A percentile compares a stretch with the other conserved stretches of the same genome.
These are phyloP conservation scores for Aquilaria sinensis DNA, from an alignment of 345 rosid species.

Conservation along the genomic window DNA sequence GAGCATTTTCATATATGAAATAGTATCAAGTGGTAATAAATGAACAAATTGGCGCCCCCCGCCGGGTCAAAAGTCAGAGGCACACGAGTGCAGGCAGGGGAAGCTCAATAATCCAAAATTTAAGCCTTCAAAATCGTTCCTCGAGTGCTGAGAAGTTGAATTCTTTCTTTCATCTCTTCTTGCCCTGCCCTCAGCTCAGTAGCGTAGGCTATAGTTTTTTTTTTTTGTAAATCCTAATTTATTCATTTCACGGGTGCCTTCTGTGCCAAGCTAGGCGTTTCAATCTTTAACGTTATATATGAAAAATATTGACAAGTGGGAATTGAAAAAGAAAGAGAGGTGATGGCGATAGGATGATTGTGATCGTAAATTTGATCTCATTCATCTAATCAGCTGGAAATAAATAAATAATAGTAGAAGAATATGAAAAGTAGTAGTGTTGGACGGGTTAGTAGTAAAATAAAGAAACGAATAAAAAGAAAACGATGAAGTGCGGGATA, in stretches of 20 bases:
- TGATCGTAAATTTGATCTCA: too few relatives aligned
- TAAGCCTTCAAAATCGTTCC: conserved; percentile 19
- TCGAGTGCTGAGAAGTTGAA: conserved; percentile 18
- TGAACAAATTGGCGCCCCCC: neutral
- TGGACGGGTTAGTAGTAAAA: neutral
- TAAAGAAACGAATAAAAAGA: conserved; percentile 2
- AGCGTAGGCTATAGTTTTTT: too few relatives aligned
- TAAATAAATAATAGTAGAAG: neutral
- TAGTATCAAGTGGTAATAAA: neutral
- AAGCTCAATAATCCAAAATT: conserved; percentile 9
- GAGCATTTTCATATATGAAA: too few relatives aligned
- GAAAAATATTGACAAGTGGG: too few relatives aligned
- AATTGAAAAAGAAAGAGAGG: too few relatives aligned
- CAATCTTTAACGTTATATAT: too few relatives aligned
- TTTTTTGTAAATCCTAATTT: too few relatives aligned
- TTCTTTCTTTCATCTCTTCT: neutral
- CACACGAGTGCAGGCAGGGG: conserved; percentile 13
- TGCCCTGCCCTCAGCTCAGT: too few relatives aligned
- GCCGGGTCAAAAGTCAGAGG: conserved; percentile 5
- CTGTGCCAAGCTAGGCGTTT: too few relatives aligned
- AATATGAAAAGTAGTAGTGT: conserved; percentile 3
- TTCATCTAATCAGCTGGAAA: too few relatives aligned
- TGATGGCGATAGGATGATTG: too few relatives aligned
- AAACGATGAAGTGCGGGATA: conserved; percentile 37
- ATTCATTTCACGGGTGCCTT: too few relatives aligned